Evolutionary conservation across 495 filamentous ascomycete genomes (phyloP), one percentile per base, ranked within the genome.

Genomic region (Lophiotrema nucula): DNA sequence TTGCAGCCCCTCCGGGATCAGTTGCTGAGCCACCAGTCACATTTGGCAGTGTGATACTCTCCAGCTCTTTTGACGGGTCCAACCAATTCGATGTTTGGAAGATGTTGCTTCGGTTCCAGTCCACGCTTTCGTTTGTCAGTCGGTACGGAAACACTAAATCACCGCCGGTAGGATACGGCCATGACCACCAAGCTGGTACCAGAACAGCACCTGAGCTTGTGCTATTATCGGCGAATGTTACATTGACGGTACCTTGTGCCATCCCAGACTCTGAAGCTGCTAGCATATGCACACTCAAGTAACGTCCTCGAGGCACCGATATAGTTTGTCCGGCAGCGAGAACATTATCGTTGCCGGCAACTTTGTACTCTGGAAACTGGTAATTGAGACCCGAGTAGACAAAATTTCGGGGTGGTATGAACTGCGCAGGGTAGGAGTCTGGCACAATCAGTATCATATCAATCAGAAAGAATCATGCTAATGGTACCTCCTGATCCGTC

Each of bases 31-130:
- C 70, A 13, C 31, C 62, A 0, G 71, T 58, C 10, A 65, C 64
- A 42, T 73, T 62, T 5, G 79, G 77, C 27, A 81, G 56, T 2
- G 68, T 74, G 11, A 82, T 57, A 0, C 72, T 67, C 3, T 59
- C 53, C 23, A 82, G 69, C 38, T 74, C 70, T 47, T 79, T 79
- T 0, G 73, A 72, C 0, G 77, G 73, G 42, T 76, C 74, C 6
- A 82, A 49, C 54, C 74, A 69, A n/a, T 74, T 75, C 0, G 74
- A 73, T 2, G 73, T 72, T 57, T 81, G 73, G 49, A 78, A 82
- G 19, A 82, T 78, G 43, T 78, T 77, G n/a, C 74, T 76, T 12
- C 74, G 70, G 46, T 82, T 82, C 56, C 69, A 80, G 58, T 81
- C 70, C 1, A 76, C 73, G 2, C 65, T 67, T 0, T 70, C 70